Evolutionary conservation across 2,329 filamentous ascomycete genomes (phyloP), one percentile per base, ranked within the genome.

Genomic region (Cytospora piceicola): DNA sequence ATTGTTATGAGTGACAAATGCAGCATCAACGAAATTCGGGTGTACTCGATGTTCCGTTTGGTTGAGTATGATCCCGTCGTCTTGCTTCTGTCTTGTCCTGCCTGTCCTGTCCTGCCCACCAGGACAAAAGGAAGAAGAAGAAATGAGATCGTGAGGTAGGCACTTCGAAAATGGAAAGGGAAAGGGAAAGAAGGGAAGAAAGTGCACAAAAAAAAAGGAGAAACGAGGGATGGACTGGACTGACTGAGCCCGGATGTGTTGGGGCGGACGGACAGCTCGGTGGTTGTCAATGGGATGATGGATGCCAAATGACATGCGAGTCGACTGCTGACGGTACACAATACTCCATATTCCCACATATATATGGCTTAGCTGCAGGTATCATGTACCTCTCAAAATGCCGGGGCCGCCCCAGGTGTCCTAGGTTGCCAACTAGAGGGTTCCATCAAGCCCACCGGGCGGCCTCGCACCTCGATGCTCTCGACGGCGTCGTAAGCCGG

Each of bases 221-320:
- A 12, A 24, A 49, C n/a, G 46, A 49, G 46, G 46, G 46, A 49
- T 22, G n/a, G n/a, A 49, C 22, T n/a, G 42, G 4, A 36, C 34
- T 36, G 34, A 49, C 22, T 12, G n/a, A 46, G n/a, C 2, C 46
- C 46, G 46, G 46, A 49, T 24, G 24, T 49, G 46, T 49, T 49
- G n/a, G 46, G 46, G 46, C 46, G 46, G 46, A 24, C 46, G 46
- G 46, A 49, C 46, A 49, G 46, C 15, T 49, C 46, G 46, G 46
- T 24, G 6, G 9, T 7, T 36, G 7, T 46, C 42, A 22, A 46
- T 46, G 20, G 9, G 20, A 46, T 46, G 32, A 29, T 29, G 27
- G 27, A 46, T 46, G 8, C 32, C 32, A 36, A 24, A 24, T 24
- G 42, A 22, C n/a, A 49, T 49, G 46, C n/a, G 46, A 24, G 46